Evolutionary conservation across 2,329 filamentous ascomycete species (phyloP).

Genomic region (Fonsecaea erecta): DNA sequence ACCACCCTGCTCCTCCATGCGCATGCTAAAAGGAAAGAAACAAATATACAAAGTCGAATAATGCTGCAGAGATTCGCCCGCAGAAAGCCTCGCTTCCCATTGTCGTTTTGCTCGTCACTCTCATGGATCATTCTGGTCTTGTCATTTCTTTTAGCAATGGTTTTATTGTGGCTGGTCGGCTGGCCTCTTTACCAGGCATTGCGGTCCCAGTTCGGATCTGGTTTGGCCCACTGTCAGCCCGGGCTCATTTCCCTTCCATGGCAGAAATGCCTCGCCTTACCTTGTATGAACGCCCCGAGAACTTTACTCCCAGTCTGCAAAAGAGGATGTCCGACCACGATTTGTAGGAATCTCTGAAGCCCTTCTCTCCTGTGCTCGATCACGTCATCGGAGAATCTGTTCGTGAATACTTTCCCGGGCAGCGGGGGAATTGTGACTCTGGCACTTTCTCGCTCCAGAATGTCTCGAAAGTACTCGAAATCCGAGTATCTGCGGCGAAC

Average conservation of each 20-base stretch:
- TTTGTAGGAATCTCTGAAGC: constrained; percentile 93
- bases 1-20: not conserved
- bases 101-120: constrained; percentile 12
- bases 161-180: not conserved
- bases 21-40: not conserved
- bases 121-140: constrained; percentile 12
- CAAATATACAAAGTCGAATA: constrained; percentile 2
- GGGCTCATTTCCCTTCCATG: not conserved
- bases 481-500: constrained; percentile 95
- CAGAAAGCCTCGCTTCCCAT: constrained; percentile 3
- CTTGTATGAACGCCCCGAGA: constrained; percentile 93
- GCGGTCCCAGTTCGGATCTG: constrained; percentile 76
- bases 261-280: constrained; percentile 54
- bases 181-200: constrained; percentile 70
- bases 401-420: constrained; percentile 96
- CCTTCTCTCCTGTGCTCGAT: constrained; percentile 93
- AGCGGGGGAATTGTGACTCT: constrained; percentile 89
- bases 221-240: constrained; percentile 7
- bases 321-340: constrained; percentile 93
- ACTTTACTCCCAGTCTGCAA: constrained; percentile 98
- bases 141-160: not conserved
- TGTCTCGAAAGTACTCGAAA: constrained; percentile 98
- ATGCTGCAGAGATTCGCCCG: not conserved
- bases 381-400: constrained; percentile 96
- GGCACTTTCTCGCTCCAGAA: constrained; percentile 91